Evolutionary conservation across 2,329 filamentous ascomycete genomes (phyloP), one percentile per base, ranked within the genome.

Genomic region (Calonectria pauciramosa): DNA sequence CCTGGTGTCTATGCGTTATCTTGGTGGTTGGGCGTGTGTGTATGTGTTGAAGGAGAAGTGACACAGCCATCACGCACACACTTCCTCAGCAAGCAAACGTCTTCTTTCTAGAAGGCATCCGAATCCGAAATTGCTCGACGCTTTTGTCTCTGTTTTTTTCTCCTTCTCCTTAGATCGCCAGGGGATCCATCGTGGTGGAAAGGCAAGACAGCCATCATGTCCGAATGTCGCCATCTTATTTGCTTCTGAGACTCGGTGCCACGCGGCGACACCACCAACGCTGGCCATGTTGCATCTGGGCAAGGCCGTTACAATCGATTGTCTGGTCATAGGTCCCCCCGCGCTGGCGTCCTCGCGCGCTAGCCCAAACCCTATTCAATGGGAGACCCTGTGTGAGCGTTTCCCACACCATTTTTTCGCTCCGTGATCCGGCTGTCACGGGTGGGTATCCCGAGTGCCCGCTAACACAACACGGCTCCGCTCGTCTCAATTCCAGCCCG

Each of bases 321-420:
- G 23, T 28, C 36, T 36, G 26, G 56, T 38, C 56, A 60, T 26
- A 60, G 52, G 52, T 32, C 52, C n/a, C 36, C 65, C 16, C 20
- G 47, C 44, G n/a, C 44, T 23, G 44, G n/a, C n/a, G 30, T 20
- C 41, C 67, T 59, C 63, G 51, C 18, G 14, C 20, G 23, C 38
- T 32, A 38, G 36, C 54, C 23, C n/a, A 49, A 70, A 70, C 54
- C 54, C 54, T 70, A 63, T 63, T 70, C 32, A 28, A 30, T 34
- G 52, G 54, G 52, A 44, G 20, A 26, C 36, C 52, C 44, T 54
- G 18, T 20, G n/a, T 41, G 28, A 60, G 28, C 30, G 41, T 44
- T 44, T 41, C 44, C 16, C 30, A 54, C 32, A 7, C 51, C 26
- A n/a, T 4, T 52, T 51, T 23, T 32, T 30, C 32, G 14, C 49